These are phyloP conservation scores for Tolypocladium nubicola DNA, from an alignment of 2,329 filamentous ascomycete species.

Conservation along the genomic window DNA sequence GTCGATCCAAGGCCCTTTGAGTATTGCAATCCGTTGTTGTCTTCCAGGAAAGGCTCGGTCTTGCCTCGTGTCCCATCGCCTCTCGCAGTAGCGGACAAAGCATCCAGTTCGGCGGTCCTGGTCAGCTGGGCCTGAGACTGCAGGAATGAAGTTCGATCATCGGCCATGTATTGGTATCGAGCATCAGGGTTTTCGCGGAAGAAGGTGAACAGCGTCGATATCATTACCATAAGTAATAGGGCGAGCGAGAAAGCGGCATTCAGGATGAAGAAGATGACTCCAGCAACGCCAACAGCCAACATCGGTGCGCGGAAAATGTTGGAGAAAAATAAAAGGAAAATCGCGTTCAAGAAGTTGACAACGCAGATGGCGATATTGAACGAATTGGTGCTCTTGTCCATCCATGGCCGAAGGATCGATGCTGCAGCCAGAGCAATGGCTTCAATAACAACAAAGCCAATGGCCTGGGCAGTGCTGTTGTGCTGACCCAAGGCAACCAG, in stretches of 20 bases:
- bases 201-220: constrained; percentile 55
- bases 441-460: constrained; percentile 77
- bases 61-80: constrained; percentile 57
- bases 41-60: constrained; percentile 24
- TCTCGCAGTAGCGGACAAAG: constrained; percentile 76
- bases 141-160: constrained; percentile 94
- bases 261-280: constrained; percentile 78
- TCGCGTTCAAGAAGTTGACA: constrained; percentile 82
- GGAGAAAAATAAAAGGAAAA: constrained; percentile 84
- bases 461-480: constrained; percentile 61
- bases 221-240: constrained; percentile 65
- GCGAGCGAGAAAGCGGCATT: constrained; percentile 79
- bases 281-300: constrained; percentile 78
- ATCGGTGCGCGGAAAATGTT: constrained; percentile 74
- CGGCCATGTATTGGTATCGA: constrained; percentile 91
- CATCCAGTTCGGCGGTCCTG: constrained; percentile 78
- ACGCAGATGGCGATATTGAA: constrained; percentile 91
- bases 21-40: constrained; percentile 26
- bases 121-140: constrained; percentile 80
- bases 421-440: constrained; percentile 65
- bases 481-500: constrained; percentile 76
- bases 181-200: constrained; percentile 90
- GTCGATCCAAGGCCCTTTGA: neutral
- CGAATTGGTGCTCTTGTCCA: constrained; percentile 96
- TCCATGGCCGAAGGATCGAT: constrained; percentile 80